phyloP scores from a whole-genome alignment of 129 eudicot species.

The Calendula officinalis region DNA sequence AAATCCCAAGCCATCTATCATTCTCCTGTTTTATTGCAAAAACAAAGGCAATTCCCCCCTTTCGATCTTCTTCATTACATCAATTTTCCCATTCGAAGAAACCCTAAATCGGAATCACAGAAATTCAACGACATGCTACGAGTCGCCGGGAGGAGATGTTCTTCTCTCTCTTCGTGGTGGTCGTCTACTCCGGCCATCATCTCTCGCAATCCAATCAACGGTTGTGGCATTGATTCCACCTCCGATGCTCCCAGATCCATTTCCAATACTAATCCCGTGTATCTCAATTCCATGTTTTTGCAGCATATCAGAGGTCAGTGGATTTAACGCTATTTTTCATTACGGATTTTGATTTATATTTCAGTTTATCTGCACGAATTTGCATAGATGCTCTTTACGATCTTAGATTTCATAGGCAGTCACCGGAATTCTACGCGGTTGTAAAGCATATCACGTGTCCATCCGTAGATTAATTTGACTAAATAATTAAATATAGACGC shows the following conservation, averaged over 20 bases:
- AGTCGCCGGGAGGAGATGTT: conserved; percentile 58
- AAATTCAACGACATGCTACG: conserved; percentile 38
- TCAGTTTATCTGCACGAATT: conserved; percentile 10
- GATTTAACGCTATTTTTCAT: conserved; percentile 2
- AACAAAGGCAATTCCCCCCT: not conserved
- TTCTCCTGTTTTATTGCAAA: conserved; percentile 24
- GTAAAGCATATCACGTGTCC: not conserved
- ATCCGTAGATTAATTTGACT: not conserved
- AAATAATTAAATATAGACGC: not conserved
- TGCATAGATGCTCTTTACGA: not conserved
- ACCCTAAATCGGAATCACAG: conserved; percentile 27
- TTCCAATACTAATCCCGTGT: conserved; percentile 18
- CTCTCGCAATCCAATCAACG: conserved; percentile 37
- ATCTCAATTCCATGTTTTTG: conserved; percentile 25
- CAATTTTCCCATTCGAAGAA: conserved; percentile 9
- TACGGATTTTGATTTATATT: conserved; percentile 1
- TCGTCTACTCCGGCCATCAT: conserved; percentile 35
- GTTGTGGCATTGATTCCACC: conserved; percentile 28
- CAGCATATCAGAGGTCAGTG: conserved; percentile 53
- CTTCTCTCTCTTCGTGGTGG: conserved; percentile 48
- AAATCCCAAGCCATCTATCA: not conserved
- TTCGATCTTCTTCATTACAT: conserved; percentile 12
- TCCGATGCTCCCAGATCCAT: conserved; percentile 38
- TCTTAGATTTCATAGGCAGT: not conserved
- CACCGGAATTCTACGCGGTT: not conserved